Evolutionary conservation across 495 filamentous ascomycete species (phyloP).

Genomic region (Penicillium egyptiacum): DNA sequence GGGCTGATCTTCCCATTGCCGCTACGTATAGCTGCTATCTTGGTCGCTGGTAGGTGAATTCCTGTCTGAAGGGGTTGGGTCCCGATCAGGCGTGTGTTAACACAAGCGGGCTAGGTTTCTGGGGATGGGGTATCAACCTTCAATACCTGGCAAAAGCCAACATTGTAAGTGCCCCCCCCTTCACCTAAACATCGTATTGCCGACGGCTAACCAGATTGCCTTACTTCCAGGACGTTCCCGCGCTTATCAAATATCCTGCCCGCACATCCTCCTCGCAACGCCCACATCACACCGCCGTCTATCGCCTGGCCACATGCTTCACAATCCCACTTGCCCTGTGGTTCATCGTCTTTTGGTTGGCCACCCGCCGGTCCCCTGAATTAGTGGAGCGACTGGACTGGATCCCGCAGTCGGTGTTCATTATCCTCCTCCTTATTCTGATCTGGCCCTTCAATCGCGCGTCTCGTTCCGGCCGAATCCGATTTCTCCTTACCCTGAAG

Average conservation of each 20-base stretch:
- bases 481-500: slow-evolving; percentile 68
- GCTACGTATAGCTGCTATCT: slow-evolving; percentile 73
- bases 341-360: slow-evolving; percentile 75
- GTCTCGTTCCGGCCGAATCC: slow-evolving; percentile 69
- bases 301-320: slow-evolving; percentile 76
- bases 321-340: slow-evolving; percentile 67
- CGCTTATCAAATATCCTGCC: slow-evolving; percentile 74
- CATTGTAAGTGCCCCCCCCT: slow-evolving; percentile 58
- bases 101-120: slow-evolving; percentile 59
- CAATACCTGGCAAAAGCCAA: slow-evolving; percentile 71
- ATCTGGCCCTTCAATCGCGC: slow-evolving; percentile 69
- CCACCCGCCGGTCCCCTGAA: slow-evolving; percentile 65
- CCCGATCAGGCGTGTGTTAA: slow-evolving; percentile 1
- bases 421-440: slow-evolving; percentile 66
- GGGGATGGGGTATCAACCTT: slow-evolving; percentile 87
- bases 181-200: not conserved
- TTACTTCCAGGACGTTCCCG: slow-evolving; percentile 64
- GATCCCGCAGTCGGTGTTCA: slow-evolving; percentile 77
- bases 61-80: not conserved
- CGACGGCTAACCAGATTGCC: slow-evolving; percentile 4
- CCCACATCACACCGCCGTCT: slow-evolving; percentile 75
- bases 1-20: slow-evolving; percentile 83
- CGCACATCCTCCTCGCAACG: slow-evolving; percentile 62
- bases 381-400: slow-evolving; percentile 73
- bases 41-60: slow-evolving; percentile 66